These are phyloP conservation scores for Chrysanthemum makinoi DNA, from an alignment of 129 eudicot genomes.

Conservation along the genomic window DNA sequence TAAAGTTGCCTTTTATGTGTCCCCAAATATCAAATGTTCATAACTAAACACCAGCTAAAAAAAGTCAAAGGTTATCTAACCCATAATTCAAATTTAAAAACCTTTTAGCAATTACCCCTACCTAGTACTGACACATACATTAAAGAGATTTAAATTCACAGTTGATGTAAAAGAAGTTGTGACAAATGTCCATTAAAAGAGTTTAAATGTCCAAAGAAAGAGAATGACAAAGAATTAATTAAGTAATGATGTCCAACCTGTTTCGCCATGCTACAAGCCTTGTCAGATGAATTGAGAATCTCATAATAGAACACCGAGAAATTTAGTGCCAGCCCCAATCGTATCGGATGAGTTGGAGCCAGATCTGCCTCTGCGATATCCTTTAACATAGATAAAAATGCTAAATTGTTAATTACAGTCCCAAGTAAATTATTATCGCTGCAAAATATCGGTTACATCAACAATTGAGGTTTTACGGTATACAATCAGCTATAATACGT, in stretches of 20 bases:
- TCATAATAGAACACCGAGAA: constrained; percentile 83
- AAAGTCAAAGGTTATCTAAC: constrained; percentile 31
- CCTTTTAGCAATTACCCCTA: constrained; percentile 24
- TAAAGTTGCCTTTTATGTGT: constrained; percentile 28
- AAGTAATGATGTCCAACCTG: constrained; percentile 43
- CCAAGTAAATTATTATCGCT: neutral
- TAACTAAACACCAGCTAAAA: constrained; percentile 19
- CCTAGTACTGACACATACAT: neutral
- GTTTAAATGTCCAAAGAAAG: neutral
- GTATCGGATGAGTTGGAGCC: constrained; percentile 76
- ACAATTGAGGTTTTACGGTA: constrained; percentile 4
- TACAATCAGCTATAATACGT: neutral
- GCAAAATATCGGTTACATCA: neutral
- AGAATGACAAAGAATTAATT: neutral
- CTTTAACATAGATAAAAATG: constrained; percentile 37
- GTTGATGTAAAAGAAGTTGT: neutral
- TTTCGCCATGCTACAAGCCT: constrained; percentile 85
- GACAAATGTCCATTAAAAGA: neutral
- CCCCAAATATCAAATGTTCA: constrained; percentile 24
- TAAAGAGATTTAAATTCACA: constrained; percentile 5
- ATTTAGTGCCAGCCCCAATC: constrained; percentile 81
- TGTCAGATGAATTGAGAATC: constrained; percentile 75
- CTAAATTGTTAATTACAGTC: neutral
- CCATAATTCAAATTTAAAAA: constrained; percentile 8
- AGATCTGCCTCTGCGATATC: constrained; percentile 75